Base-by-base conservation (phyloP, 345 rosid species). In the Tarenaya hassleriana region DNA sequence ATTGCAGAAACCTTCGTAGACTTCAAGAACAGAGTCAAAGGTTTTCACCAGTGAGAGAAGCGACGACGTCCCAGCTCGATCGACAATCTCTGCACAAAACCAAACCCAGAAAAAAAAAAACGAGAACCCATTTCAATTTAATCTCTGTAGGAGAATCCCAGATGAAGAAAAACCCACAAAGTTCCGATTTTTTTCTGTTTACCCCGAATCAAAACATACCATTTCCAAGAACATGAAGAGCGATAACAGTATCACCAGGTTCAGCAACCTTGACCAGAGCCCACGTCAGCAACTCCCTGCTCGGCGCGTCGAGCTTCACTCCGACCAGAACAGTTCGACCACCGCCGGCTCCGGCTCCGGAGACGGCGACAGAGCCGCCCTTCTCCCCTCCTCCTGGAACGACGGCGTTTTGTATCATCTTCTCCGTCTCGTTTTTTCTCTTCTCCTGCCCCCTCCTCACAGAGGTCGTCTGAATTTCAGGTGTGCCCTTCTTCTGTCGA, bases 1-100 rank as follows among this genome's bases (percentile, higher is more conserved):
- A 75, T 86, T 88, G 82, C 99, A 92, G 87, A 92, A 88, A 29
- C 99, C 97, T 75, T 88, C 95, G 34, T 83, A 85, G 33, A 78
- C 99, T 0, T 78, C 84, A 40, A 92, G 86, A 60, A 88, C 68
- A 39, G 88, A 81, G 68, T 92, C 97, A 52, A 92, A 85, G 16
- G 94, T 74, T 69, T 75, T 85, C 47, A 88, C 86, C n/a, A 83
- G 63, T 13, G 99, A 81, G 20, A 92, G 60, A 67, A 88, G 83
- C 10, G 97, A 79, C 17, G 94, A 51, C 60, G 75, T 81, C 24
- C 86, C 91, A 41, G 71, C 79, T 52, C 69, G 76, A 68, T 86
- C 78, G 43, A 69, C 77, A 56, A 74, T 60, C 60, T 68, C 83
- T 77, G 44, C 58, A 63, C 47, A 42, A 13, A 33, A 29, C 16